phyloP scores from a whole-genome alignment of 2,329 filamentous ascomycete species.

The Colletotrichum cuscutae region DNA sequence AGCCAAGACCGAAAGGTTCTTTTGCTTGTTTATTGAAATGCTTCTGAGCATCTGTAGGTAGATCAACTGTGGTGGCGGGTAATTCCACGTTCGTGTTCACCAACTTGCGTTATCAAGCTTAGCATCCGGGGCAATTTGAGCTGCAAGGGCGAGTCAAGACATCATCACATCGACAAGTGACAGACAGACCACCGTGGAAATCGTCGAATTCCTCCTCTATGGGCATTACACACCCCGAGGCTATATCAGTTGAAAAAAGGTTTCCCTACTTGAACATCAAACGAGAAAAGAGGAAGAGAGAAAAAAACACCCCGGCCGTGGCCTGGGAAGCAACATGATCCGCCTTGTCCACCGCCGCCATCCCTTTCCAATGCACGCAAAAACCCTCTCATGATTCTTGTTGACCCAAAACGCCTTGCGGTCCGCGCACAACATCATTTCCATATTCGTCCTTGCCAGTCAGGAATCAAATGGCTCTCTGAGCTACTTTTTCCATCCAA shows the following conservation, averaged over 20 bases:
- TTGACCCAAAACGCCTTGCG: slow-evolving; percentile 24
- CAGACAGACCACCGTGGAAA: background rate
- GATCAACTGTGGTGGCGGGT: too few species aligned
- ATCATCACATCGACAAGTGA: background rate
- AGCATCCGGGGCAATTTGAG: background rate
- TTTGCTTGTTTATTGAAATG: too few species aligned
- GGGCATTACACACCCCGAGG: background rate
- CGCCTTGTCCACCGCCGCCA: background rate
- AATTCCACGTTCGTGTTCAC: too few species aligned
- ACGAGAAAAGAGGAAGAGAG: background rate
- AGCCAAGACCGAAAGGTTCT: background rate
- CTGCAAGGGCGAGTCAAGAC: background rate
- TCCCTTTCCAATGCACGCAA: slow-evolving; percentile 24
- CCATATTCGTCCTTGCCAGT: slow-evolving; percentile 4
- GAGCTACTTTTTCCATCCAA: background rate
- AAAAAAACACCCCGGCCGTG: slow-evolving; percentile 8
- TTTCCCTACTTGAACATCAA: background rate
- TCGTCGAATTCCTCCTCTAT: slow-evolving; percentile 13
- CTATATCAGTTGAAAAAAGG: background rate
- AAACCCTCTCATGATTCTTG: slow-evolving; percentile 6
- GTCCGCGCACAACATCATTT: slow-evolving; percentile 4
- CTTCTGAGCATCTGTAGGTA: too few species aligned
- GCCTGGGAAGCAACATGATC: slow-evolving; percentile 4
- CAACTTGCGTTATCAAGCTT: background rate
- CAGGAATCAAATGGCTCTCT: background rate